A percentile compares a stretch with the other conserved stretches of the same genome.
phyloP scores from a whole-genome alignment of 2,329 filamentous ascomycete genomes.

The Fusarium duplospermum region DNA sequence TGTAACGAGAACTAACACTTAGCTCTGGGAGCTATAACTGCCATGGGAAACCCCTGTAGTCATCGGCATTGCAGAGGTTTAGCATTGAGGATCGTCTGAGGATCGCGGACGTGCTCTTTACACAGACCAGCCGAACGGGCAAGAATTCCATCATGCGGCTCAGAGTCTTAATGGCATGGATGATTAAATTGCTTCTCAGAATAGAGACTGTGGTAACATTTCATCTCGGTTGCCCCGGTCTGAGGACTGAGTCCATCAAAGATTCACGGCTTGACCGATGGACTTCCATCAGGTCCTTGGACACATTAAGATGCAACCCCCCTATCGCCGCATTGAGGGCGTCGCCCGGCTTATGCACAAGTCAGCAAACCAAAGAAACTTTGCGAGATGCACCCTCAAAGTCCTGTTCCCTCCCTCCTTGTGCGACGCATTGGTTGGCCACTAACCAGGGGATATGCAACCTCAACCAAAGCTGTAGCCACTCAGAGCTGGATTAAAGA shows the following conservation, averaged over 20 bases:
- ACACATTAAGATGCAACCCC: conserved; percentile 10
- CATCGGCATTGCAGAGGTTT: background rate
- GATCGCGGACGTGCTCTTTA: conserved; percentile 16
- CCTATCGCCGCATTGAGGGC: conserved; percentile 11
- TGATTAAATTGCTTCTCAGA: conserved; percentile 8
- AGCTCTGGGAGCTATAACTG: background rate
- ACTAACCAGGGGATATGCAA: background rate
- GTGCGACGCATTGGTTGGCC: background rate
- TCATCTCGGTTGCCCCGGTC: conserved; percentile 22
- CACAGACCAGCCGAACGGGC: conserved; percentile 10
- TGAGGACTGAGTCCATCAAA: conserved; percentile 10
- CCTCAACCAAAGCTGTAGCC: background rate
- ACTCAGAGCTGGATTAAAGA: background rate
- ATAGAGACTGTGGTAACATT: conserved; percentile 8
- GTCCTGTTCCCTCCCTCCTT: background rate
- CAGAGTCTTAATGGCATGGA: background rate
- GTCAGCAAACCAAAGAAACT: conserved; percentile 4
- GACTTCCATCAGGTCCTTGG: background rate
- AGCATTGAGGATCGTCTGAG: conserved; percentile 30
- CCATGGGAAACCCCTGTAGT: background rate
- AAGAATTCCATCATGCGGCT: conserved; percentile 2
- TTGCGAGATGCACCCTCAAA: background rate
- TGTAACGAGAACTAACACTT: conserved; percentile 26
- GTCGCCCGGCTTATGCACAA: conserved; percentile 15
- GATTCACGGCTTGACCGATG: background rate